Evolutionary conservation across 257 asterid species (phyloP).

Genomic region (Nicotiana knightiana): DNA sequence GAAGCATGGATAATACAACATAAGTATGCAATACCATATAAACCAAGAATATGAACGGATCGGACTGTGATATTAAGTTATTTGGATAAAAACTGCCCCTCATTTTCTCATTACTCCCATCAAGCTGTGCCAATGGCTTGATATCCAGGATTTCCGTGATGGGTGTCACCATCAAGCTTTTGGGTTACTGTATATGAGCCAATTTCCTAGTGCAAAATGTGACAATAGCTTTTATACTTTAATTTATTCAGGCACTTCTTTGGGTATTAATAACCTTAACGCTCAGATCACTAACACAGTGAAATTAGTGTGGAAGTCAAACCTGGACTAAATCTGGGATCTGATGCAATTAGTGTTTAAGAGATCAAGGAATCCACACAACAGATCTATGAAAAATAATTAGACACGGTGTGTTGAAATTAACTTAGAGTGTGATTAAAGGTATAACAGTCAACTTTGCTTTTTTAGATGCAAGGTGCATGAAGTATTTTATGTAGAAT

Average conservation of each 20-base stretch:
- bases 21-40: not conserved
- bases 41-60: not conserved
- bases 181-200: not conserved
- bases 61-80: not conserved
- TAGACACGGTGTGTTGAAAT: not conserved
- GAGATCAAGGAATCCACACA: not conserved
- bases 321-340: not conserved
- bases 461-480: not conserved
- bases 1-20: not conserved
- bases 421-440: not conserved
- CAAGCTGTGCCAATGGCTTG: not conserved
- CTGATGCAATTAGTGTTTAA: not conserved
- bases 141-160: not conserved
- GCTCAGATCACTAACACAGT: not conserved
- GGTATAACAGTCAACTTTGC: not conserved
- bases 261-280: not conserved
- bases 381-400: not conserved
- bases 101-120: not conserved
- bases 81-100: not conserved
- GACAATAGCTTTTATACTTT: not conserved
- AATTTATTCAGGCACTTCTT: not conserved
- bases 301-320: not conserved
- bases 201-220: not conserved
- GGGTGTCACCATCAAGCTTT: conserved; percentile 1
- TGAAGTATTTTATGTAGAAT: not conserved